These are phyloP conservation scores for Podila verticillata DNA, from an alignment of 192 early-diverging fungal species.

Conservation along the genomic window DNA sequence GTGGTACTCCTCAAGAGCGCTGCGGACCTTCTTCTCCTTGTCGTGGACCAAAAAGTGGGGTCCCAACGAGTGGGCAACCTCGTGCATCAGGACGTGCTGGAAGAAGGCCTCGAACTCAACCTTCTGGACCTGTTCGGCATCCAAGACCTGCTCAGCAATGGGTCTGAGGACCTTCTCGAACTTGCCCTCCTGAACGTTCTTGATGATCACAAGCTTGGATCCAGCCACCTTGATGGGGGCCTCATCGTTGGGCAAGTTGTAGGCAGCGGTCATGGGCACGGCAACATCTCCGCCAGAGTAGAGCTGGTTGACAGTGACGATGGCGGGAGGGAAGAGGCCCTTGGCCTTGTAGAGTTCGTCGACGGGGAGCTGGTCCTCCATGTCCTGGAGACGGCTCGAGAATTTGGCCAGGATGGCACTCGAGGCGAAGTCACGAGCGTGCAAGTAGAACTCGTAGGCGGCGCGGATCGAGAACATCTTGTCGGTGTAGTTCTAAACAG, in stretches of 20 bases:
- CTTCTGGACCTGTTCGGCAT: conserved; percentile 59
- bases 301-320: conserved; percentile 80
- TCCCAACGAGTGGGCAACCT: conserved; percentile 77
- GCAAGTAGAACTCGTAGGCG: conserved; percentile 75
- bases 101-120: conserved; percentile 77
- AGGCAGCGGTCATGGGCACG: conserved; percentile 81
- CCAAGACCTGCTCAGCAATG: conserved; percentile 66
- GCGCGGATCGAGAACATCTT: conserved; percentile 70
- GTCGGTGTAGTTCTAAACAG: conserved; percentile 67
- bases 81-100: conserved; percentile 76
- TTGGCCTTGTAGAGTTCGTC: conserved; percentile 71
- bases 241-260: conserved; percentile 84
- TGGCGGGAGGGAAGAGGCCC: conserved; percentile 70
- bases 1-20: conserved; percentile 71
- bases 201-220: conserved; percentile 77
- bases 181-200: conserved; percentile 81
- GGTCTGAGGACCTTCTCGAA: conserved; percentile 69
- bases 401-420: conserved; percentile 71
- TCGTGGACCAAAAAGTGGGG: conserved; percentile 64
- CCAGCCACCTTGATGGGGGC: conserved; percentile 73
- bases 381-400: conserved; percentile 67
- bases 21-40: conserved; percentile 69
- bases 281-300: conserved; percentile 77
- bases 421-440: conserved; percentile 70
- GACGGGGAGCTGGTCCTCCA: conserved; percentile 73